These are phyloP conservation scores for Colletotrichum aenigma DNA, from an alignment of 2,329 filamentous ascomycete species.

Conservation along the genomic window DNA sequence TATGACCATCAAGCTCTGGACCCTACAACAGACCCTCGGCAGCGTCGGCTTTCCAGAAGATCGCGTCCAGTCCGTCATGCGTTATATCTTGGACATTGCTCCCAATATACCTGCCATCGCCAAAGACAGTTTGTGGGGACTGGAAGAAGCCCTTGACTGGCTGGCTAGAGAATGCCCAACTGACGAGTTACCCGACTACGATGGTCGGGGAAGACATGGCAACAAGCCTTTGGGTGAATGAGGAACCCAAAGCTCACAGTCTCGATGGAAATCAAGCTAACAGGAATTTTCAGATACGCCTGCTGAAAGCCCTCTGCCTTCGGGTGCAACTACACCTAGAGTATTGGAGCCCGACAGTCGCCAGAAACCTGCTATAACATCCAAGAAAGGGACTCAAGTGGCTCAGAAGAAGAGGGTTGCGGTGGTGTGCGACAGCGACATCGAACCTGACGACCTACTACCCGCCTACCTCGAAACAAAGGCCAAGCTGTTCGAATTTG, in stretches of 20 bases:
- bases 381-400: slow-evolving; percentile 18
- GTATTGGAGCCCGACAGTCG: slow-evolving; percentile 34
- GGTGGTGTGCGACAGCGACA: slow-evolving; percentile 68
- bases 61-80: slow-evolving; percentile 67
- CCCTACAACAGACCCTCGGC: slow-evolving; percentile 74
- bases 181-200: slow-evolving; percentile 76
- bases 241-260: not conserved
- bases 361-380: not conserved
- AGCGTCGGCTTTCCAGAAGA: slow-evolving; percentile 70
- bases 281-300: slow-evolving; percentile 44
- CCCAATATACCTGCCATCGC: slow-evolving; percentile 60
- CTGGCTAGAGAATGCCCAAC: slow-evolving; percentile 76
- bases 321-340: slow-evolving; percentile 54
- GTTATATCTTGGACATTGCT: slow-evolving; percentile 70
- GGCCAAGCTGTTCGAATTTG: slow-evolving; percentile 66
- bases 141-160: slow-evolving; percentile 90
- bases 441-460: slow-evolving; percentile 77
- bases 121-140: slow-evolving; percentile 78
- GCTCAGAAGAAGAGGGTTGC: slow-evolving; percentile 44
- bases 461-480: slow-evolving; percentile 80
- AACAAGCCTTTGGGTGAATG: slow-evolving; percentile 39
- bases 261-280: not conserved
- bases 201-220: slow-evolving; percentile 46
- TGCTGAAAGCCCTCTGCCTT: slow-evolving; percentile 52
- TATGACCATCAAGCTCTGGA: slow-evolving; percentile 81